Conservation (phyloP, 2,329 filamentous ascomycete genomes). For the Cryphonectria radicalis region DNA sequence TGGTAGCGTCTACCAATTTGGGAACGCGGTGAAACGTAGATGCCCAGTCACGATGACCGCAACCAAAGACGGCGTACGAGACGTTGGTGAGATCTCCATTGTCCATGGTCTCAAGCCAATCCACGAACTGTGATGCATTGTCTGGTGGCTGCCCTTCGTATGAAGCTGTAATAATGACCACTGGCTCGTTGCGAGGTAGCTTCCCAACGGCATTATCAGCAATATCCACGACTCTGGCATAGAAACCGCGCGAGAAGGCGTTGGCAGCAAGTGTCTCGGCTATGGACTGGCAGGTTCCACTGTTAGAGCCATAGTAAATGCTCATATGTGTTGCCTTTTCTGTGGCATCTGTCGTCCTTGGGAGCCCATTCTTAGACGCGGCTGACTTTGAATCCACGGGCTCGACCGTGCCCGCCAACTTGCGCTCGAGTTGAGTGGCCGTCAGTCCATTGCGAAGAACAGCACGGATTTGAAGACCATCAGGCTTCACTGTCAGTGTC, state of each 20-base stretch:
- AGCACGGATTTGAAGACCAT: not conserved
- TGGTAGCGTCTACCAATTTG: not conserved
- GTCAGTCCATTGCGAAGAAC: not conserved
- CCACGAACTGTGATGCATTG: not conserved
- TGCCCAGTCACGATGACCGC: not conserved
- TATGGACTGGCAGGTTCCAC: not conserved
- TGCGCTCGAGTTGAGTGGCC: not conserved
- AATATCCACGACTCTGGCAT: not conserved
- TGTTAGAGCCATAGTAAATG: not conserved
- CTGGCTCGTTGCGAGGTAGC: not conserved
- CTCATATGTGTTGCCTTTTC: not conserved
- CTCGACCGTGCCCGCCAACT: not conserved
- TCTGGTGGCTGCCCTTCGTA: slow-evolving; percentile 1
- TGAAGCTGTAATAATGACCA: not conserved
- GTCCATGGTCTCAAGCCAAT: not conserved
- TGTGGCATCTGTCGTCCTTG: not conserved
- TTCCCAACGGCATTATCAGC: not conserved
- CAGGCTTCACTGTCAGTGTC: not conserved
- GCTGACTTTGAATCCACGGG: not conserved
- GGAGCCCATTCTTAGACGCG: not conserved
- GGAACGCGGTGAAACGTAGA: slow-evolving; percentile 2
- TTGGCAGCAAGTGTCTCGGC: not conserved
- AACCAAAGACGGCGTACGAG: not conserved
- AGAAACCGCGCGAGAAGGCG: not conserved
- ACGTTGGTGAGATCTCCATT: not conserved